A percentile compares a stretch with the other conserved stretches of the same genome.
These are phyloP conservation scores for Solioccasus polychromus DNA, from an alignment of 768 basidiomycete species.

Conservation along the genomic window DNA sequence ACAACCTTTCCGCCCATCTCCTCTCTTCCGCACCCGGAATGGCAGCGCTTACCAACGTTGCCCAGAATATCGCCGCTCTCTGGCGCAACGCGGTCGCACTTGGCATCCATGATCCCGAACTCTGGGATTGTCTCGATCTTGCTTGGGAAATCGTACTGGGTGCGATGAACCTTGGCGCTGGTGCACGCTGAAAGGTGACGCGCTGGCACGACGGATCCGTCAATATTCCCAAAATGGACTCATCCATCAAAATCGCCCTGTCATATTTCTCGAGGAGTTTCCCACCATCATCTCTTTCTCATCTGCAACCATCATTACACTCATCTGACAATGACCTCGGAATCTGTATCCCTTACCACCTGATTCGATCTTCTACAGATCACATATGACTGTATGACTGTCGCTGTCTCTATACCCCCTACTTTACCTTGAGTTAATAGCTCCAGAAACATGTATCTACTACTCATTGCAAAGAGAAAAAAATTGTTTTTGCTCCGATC, in stretches of 20 bases:
- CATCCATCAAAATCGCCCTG: constrained; percentile 9
- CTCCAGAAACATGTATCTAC: constrained; percentile 30
- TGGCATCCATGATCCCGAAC: constrained; percentile 60
- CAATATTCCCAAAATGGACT: constrained; percentile 18
- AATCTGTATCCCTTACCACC: constrained; percentile 28
- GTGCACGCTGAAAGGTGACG: constrained; percentile 29
- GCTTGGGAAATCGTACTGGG: constrained; percentile 68
- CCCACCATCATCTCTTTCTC: constrained; percentile 24
- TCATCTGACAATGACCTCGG: constrained; percentile 17
- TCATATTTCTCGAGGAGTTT: constrained; percentile 17
- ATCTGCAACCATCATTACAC: constrained; percentile 19
- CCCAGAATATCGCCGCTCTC: constrained; percentile 54
- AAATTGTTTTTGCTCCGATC: constrained; percentile 2
- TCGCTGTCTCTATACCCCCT: constrained; percentile 26
- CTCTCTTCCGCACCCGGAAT: constrained; percentile 42
- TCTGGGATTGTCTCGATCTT: constrained; percentile 67
- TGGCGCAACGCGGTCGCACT: constrained; percentile 72
- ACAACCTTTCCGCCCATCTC: constrained; percentile 54
- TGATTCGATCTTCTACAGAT: constrained; percentile 11
- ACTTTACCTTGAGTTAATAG: constrained; percentile 30
- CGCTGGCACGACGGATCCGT: constrained; percentile 19
- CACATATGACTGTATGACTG: constrained; percentile 22
- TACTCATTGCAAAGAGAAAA: constrained; percentile 17
- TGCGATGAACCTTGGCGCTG: constrained; percentile 53
- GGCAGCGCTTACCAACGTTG: constrained; percentile 47